Evolutionary conservation across 202 grass and related monocot genomes (phyloP).

Genomic region (Miscanthus sacchariflorus): DNA sequence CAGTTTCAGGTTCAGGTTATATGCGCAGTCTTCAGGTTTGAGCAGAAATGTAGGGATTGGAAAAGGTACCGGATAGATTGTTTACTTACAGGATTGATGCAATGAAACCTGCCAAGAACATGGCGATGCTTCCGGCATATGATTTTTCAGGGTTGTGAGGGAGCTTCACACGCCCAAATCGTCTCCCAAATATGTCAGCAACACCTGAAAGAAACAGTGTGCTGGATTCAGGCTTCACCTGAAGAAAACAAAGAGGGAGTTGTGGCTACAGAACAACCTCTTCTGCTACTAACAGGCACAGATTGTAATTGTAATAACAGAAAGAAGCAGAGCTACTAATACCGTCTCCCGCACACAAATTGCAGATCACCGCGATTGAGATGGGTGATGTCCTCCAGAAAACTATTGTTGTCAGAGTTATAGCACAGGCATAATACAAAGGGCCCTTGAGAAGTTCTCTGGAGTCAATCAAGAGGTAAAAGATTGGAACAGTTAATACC

Average conservation of each 20-base stretch:
- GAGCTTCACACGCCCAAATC: constrained; percentile 67
- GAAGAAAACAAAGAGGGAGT: not conserved
- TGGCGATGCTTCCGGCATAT: constrained; percentile 65
- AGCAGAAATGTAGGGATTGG: too few species aligned
- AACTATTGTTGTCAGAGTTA: constrained; percentile 66
- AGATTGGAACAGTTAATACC: not conserved
- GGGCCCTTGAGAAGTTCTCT: constrained; percentile 95
- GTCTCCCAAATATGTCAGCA: constrained; percentile 87
- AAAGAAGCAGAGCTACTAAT: constrained; percentile 13
- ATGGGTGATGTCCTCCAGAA: constrained; percentile 91
- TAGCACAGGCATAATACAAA: constrained; percentile 78
- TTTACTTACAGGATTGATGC: constrained; percentile 70
- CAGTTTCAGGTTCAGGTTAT: not conserved
- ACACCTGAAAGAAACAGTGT: constrained; percentile 55
- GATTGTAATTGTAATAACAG: not conserved
- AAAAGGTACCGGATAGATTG: not conserved
- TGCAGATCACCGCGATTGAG: constrained; percentile 78
- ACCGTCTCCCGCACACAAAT: constrained; percentile 85
- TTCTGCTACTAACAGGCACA: not conserved
- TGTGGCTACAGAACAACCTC: not conserved
- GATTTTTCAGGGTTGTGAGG: constrained; percentile 84
- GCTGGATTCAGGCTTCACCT: not conserved
- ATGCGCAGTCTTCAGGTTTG: not conserved
- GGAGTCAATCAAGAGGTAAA: not conserved
- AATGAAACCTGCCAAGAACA: constrained; percentile 67